Percentiles rank a stretch among this genome's conserved stretches.
phyloP scores from a whole-genome alignment of 164 flowering plant species.

The Tinospora cordifolia region DNA sequence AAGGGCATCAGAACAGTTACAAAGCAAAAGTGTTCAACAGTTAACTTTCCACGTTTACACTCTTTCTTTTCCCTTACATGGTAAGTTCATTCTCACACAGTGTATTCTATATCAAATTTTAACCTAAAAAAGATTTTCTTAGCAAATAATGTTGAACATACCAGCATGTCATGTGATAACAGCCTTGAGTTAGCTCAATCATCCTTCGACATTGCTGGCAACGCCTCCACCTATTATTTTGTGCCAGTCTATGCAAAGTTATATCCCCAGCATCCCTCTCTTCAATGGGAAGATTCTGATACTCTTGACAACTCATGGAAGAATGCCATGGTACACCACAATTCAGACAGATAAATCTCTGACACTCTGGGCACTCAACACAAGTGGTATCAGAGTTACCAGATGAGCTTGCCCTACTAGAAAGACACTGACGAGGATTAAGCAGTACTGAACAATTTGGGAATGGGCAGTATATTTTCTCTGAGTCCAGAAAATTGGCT shows the following conservation, averaged over 20 bases:
- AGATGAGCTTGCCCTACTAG: constrained; percentile 59
- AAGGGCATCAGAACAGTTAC: no score
- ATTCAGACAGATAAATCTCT: constrained; percentile 55
- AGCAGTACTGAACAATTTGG: constrained; percentile 66
- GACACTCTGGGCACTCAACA: constrained; percentile 70
- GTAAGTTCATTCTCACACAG: background rate
- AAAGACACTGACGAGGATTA: constrained; percentile 53
- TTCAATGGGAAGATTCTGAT: constrained; percentile 55
- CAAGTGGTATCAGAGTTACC: constrained; percentile 46
- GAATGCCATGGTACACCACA: constrained; percentile 92
- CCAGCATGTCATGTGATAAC: constrained; percentile 89
- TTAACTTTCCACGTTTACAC: background rate
- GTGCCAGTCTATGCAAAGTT: constrained; percentile 55
- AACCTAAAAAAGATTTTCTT: background rate
- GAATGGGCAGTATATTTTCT: constrained; percentile 60
- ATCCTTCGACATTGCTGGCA: constrained; percentile 82
- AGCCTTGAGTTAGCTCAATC: constrained; percentile 77
- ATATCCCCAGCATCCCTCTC: constrained; percentile 66
- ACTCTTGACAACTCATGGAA: constrained; percentile 70
- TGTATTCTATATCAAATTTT: background rate
- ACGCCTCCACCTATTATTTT: constrained; percentile 62
- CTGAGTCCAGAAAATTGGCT: constrained; percentile 42
- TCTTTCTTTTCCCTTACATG: background rate
- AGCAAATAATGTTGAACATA: constrained; percentile 25
- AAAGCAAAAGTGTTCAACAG: no score